phyloP scores from a whole-genome alignment of 495 filamentous ascomycete species.

The Xylona heveae region DNA sequence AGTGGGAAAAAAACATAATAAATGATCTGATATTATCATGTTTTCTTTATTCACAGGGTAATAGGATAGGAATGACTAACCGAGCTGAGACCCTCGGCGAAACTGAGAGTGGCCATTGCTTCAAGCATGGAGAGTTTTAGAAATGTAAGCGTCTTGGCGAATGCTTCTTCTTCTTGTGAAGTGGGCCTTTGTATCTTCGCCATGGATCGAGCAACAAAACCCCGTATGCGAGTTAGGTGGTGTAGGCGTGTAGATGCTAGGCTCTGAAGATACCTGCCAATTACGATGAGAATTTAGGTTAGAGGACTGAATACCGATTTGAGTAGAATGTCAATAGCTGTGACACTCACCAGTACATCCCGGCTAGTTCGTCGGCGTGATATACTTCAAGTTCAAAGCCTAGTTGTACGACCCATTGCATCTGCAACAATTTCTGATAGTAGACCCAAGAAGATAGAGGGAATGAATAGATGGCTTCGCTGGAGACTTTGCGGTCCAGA shows the following conservation, averaged over 20 bases:
- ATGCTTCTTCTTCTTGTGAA: constrained; percentile 12
- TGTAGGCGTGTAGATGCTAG: constrained; percentile 29
- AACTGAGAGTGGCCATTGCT: constrained; percentile 41
- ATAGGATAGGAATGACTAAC: constrained; percentile 18
- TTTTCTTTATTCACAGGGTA: too few relatives aligned
- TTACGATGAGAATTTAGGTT: not conserved
- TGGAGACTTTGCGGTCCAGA: constrained; percentile 9
- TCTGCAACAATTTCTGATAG: constrained; percentile 65
- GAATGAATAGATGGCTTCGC: constrained; percentile 32
- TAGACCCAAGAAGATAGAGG: constrained; percentile 79
- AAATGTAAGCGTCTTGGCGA: constrained; percentile 31
- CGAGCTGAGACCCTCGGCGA: constrained; percentile 43
- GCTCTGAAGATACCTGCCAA: constrained; percentile 24
- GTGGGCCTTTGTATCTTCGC: constrained; percentile 15
- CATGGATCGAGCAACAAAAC: constrained; percentile 26
- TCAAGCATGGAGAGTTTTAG: constrained; percentile 42
- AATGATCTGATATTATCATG: too few relatives aligned
- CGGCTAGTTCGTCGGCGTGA: constrained; percentile 61
- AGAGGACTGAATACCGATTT: not conserved
- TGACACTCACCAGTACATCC: constrained; percentile 65
- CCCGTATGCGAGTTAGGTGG: constrained; percentile 50
- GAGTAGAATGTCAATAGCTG: not conserved
- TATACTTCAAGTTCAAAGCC: constrained; percentile 94
- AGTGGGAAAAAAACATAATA: too few relatives aligned
- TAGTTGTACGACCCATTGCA: constrained; percentile 75